Evolutionary conservation across 225 moss, liverwort and hornwort genomes (phyloP), one percentile per base, ranked within the genome.

Genomic region (Polytrichum commune): DNA sequence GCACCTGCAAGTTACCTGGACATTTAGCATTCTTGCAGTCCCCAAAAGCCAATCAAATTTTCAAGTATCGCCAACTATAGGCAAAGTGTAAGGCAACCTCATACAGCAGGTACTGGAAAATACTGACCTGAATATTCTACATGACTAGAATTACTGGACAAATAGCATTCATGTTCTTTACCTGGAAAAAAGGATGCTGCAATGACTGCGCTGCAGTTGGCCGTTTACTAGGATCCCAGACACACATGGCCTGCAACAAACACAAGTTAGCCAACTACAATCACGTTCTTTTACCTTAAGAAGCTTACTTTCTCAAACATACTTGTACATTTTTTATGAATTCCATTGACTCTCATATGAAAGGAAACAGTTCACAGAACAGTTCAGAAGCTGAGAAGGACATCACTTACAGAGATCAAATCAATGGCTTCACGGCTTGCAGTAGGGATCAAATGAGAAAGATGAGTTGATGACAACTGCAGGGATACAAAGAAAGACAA

Each of bases 141-240:
- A 46, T 13, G 46, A 46, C 16, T 46, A 46, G 0, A 13, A 46
- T 8, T 53, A 29, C 55, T 16, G 26, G 8, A 55, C 23, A 27
- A 16, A 20, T 35, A 75, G 1, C 79, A 80, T 82, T 54, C 1
- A 27, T 26, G 1, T 27, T 18, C 26, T 46, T 46, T 2, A 95
- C 95, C 84, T 88, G 89, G 68, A 95, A 93, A 67, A 95, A 95
- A 1, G 88, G 90, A 81, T 95, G 91, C 62, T 90, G 90, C 55
- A 95, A 55, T 25, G 91, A 85, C 60, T 95, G 82, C 13, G 88
- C 73, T 65, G 95, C 86, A 1, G 85, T 91, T 20, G 93, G 91
- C 78, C 93, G 86, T 66, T 87, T 93, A 27, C 67, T 88, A 3
- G 91, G 93, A 74, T 95, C 93, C 93, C 93, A 95, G 5, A 88